Conservation (phyloP, 2,329 filamentous ascomycete species). For the Ascochyta viciae-villosae region DNA sequence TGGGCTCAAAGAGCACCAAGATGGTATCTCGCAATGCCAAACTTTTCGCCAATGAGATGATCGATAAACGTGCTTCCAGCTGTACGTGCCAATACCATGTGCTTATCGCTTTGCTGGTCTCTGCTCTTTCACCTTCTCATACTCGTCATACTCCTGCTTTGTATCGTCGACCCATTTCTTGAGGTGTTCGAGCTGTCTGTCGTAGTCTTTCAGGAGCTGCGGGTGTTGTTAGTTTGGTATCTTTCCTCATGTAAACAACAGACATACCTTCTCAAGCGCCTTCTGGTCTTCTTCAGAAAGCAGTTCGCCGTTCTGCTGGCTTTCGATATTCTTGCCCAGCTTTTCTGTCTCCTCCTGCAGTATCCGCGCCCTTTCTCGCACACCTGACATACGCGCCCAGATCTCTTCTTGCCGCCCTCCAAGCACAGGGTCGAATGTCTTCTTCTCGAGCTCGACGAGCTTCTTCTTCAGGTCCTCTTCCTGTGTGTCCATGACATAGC, state of each 20-base stretch:
- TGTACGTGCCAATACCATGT: constrained; percentile 19
- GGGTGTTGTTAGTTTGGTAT: neutral
- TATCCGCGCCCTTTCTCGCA: constrained; percentile 75
- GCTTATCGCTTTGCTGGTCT: constrained; percentile 34
- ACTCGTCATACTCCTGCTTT: constrained; percentile 65
- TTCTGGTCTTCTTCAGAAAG: constrained; percentile 74
- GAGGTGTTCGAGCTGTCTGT: constrained; percentile 77
- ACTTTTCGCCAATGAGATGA: constrained; percentile 24
- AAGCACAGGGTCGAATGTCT: constrained; percentile 76
- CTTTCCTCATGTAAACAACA: no score
- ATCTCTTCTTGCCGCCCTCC: constrained; percentile 81
- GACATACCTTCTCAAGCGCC: constrained; percentile 75
- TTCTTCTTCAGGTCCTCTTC: constrained; percentile 81
- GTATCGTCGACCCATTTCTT: constrained; percentile 69
- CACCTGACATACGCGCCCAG: constrained; percentile 79
- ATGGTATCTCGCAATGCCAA: constrained; percentile 26
- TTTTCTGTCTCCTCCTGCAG: constrained; percentile 78
- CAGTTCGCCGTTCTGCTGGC: constrained; percentile 56
- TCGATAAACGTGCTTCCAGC: constrained; percentile 20
- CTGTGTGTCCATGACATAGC: constrained; percentile 79
- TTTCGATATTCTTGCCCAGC: constrained; percentile 58
- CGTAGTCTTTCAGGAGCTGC: constrained; percentile 80
- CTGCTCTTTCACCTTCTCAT: constrained; percentile 51
- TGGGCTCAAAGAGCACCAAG: neutral
- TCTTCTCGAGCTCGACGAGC: constrained; percentile 71